Base-by-base conservation (phyloP, 1,139 yeast genomes). In the Komagataea norvegica region DNA sequence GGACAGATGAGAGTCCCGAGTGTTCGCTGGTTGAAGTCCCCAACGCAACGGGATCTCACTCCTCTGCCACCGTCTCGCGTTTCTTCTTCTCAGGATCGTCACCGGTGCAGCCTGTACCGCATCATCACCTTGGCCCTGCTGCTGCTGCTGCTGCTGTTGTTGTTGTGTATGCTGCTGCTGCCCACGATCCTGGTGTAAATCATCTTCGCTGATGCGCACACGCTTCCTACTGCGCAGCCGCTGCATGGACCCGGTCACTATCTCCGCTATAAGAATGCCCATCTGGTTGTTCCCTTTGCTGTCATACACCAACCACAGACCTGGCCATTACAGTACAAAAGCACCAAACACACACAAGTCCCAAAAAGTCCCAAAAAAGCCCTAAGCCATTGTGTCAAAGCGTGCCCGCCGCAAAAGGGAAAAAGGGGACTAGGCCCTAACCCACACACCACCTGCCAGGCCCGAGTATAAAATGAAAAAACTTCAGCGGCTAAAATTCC, bases 61-160 rank as follows among this genome's bases (percentile, higher is more conserved):
- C n/a, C 37, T 18, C 8, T 25, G 17, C 41, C 43, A 36, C n/a
- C 38, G 23, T 17, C 34, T 32, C 5, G 43, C 43, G 23, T 40
- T 40, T 10, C 23, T 22, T 17, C 36, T 22, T 33, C 36, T 33
- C 28, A 33, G 31, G 8, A 11, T 8, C 24, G 11, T 11, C 24
- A 8, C 7, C 7, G 23, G 5, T 11, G 11, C 14, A 11, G 17
- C 24, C 8, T 21, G 8, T 21, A 8, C 24, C 10, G n/a, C n/a
- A n/a, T n/a, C n/a, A n/a, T n/a, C n/a, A n/a, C n/a, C n/a, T n/a
- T 8, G 24, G 8, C 10, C 24, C 24, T 21, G 24, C 9, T 21
- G 24, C 8, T 21, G 24, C 24, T 10, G 24, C 26, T 24, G 26
- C 26, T 24, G 26, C 26, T 24, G 14, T 24, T n/a, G 14, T 3